phyloP scores from a whole-genome alignment of 2,329 filamentous ascomycete species.

The Arachnopeziza araneosa region DNA sequence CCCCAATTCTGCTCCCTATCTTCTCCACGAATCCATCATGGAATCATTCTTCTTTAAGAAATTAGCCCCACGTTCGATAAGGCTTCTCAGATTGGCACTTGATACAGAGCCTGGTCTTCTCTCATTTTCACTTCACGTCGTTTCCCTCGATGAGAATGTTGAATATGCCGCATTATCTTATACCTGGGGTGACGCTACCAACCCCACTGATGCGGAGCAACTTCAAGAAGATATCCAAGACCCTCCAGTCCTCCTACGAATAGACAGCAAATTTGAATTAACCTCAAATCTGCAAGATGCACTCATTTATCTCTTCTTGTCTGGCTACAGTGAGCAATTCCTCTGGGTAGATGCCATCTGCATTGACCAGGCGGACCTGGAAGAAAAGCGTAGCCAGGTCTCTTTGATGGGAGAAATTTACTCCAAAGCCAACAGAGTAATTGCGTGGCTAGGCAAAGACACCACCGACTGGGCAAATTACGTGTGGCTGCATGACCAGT shows the following conservation, averaged over 20 bases:
- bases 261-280: neutral
- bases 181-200: neutral
- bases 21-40: neutral
- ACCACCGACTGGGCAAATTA: neutral
- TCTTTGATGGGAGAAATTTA: constrained; percentile 1
- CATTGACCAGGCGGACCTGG: neutral
- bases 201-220: neutral
- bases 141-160: neutral
- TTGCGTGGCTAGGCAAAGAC: neutral
- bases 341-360: constrained; percentile 1
- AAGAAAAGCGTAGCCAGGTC: neutral
- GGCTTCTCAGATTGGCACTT: neutral
- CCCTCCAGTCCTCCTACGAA: neutral
- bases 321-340: neutral
- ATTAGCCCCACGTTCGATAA: neutral
- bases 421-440: neutral
- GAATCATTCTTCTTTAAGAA: neutral
- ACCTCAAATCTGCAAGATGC: neutral
- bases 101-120: neutral
- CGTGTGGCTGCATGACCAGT: neutral
- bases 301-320: neutral
- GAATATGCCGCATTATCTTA: neutral
- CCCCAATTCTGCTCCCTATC: neutral
- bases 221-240: neutral
- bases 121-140: neutral